These are phyloP conservation scores for Stromatinia cepivora DNA, from an alignment of 2,329 filamentous ascomycete genomes.

Conservation along the genomic window DNA sequence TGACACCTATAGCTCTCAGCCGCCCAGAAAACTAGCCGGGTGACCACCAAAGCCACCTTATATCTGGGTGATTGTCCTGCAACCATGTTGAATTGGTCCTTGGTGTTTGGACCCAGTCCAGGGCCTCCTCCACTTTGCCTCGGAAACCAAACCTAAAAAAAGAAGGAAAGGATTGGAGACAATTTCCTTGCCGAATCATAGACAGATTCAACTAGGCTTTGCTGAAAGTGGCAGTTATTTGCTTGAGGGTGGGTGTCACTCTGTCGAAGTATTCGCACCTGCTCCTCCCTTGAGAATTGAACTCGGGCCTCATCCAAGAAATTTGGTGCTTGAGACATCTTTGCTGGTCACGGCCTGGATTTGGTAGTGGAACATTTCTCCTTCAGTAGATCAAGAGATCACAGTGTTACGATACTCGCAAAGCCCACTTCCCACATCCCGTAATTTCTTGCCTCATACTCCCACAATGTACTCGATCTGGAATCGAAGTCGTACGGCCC, in stretches of 20 bases:
- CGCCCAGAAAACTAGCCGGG: neutral
- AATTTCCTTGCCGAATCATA: too few relatives aligned
- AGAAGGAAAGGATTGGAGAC: too few relatives aligned
- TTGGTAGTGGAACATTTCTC: neutral
- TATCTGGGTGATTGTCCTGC: neutral
- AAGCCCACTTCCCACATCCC: rapidly evolving
- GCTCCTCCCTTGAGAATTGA: too few relatives aligned
- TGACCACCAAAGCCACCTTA: neutral
- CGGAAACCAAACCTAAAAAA: too few relatives aligned
- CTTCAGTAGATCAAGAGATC: neutral
- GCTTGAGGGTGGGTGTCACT: too few relatives aligned
- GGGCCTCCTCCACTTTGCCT: too few relatives aligned
- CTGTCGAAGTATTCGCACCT: too few relatives aligned
- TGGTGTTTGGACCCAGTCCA: neutral
- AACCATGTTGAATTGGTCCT: neutral
- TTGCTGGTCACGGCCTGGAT: too few relatives aligned
- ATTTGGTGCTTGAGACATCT: too few relatives aligned
- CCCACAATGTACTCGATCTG: neutral
- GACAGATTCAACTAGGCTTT: too few relatives aligned
- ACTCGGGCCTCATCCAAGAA: too few relatives aligned
- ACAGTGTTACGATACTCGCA: neutral
- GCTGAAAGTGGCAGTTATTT: too few relatives aligned
- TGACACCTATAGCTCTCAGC: neutral
- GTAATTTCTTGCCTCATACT: neutral
- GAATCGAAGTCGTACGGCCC: rapidly evolving